Base-by-base conservation (phyloP, 495 filamentous ascomycete genomes). In the Aspergillus coremiiformis region DNA sequence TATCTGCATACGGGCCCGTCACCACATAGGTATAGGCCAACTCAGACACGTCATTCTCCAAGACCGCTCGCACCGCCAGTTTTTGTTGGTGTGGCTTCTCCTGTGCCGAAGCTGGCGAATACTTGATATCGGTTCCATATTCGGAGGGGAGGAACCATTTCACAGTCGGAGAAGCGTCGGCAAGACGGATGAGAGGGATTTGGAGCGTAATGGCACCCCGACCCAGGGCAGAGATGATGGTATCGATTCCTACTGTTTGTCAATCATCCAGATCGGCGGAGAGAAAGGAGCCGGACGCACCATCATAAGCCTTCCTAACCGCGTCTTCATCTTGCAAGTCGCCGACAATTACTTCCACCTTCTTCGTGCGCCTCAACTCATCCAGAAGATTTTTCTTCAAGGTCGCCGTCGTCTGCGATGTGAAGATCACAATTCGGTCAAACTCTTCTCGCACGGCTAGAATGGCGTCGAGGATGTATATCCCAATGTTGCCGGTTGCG, bases 71-170 rank as follows among this genome's bases (percentile, higher is more conserved):
- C 32, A 87, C 80, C 39, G 77, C 77, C 37, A 87, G 74, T 64
- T 89, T 88, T 57, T 76, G 66, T 65, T 87, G 84, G 54, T 89
- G 85, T 0, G 85, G 83, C 58, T 76, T 78, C 65, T 87, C 85
- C 27, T 66, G 44, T 20, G 73, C 74, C 47, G 82, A 85, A 30
- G 74, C 69, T 8, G 77, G 69, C 17, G 74, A 67, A 57, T 87
- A 84, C 60, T 84, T 83, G 54, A 88, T 83, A 51, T 88, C 85
- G 0, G 85, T 89, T 51, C 85, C 85, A 58, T 84, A 88, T 60
- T 88, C 85, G 17, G 80, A 85, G 4, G 85, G 84, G 54, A 86
- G 75, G 67, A 88, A 87, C 70, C 81, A 81, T 53, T 80, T 74
- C 17, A 89, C 78, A 35, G 61, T 68, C 1, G 70, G 60, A 14